phyloP scores from a whole-genome alignment of 768 basidiomycete species.

The Leccinum disarticulatum region DNA sequence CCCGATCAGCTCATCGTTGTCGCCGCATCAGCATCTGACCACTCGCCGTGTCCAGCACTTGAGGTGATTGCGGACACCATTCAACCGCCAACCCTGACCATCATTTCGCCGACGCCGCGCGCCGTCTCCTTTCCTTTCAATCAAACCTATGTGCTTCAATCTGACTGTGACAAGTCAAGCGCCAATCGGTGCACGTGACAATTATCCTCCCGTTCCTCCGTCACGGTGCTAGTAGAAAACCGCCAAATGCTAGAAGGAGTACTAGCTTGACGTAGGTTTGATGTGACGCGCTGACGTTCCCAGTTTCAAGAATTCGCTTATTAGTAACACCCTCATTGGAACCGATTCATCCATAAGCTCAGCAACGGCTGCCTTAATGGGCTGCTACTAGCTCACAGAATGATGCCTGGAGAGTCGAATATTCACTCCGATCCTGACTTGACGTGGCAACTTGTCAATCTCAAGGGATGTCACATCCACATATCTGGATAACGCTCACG shows the following conservation, averaged over 20 bases:
- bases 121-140: slow-evolving; percentile 46
- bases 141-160: slow-evolving; percentile 21
- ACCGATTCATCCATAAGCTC: background rate
- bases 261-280: background rate
- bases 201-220: background rate
- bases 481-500: background rate
- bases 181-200: slow-evolving; percentile 4
- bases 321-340: background rate
- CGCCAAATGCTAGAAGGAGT: slow-evolving; percentile 4
- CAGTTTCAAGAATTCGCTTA: background rate
- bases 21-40: slow-evolving; percentile 4
- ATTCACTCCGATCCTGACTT: background rate
- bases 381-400: background rate
- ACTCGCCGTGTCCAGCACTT: slow-evolving; percentile 50
- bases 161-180: slow-evolving; percentile 8
- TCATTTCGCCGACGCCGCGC: slow-evolving; percentile 62
- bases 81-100: slow-evolving; percentile 52
- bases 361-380: background rate
- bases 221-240: background rate
- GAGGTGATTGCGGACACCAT: slow-evolving; percentile 71
- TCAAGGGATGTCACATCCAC: background rate
- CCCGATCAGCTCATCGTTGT: slow-evolving; percentile 3
- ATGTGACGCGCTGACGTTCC: background rate
- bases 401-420: background rate
- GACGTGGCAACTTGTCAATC: slow-evolving; percentile 6